phyloP scores from a whole-genome alignment of 2,329 filamentous ascomycete species.

The Clarireedia monteithiana region DNA sequence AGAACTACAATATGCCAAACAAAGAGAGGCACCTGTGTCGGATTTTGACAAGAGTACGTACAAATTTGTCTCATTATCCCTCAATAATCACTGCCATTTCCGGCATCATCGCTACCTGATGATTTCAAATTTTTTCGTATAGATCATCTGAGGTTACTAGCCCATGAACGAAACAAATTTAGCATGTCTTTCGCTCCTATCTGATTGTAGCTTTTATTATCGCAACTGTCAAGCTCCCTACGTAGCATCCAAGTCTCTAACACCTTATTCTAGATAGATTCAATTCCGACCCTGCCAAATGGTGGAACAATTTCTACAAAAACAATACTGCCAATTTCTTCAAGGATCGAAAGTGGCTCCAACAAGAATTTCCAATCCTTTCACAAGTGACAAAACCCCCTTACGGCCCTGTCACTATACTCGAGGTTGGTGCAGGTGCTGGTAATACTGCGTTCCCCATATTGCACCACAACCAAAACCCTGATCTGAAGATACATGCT shows the following conservation, averaged over 20 bases:
- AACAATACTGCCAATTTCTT: constrained; percentile 98
- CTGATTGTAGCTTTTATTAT: constrained; percentile 39
- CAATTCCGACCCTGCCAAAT: constrained; percentile 84
- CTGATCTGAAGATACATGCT: constrained; percentile 74
- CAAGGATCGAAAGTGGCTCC: constrained; percentile 96
- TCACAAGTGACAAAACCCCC: constrained; percentile 63
- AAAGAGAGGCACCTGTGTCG: constrained; percentile 78
- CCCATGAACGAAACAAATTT: constrained; percentile 50
- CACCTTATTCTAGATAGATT: constrained; percentile 55
- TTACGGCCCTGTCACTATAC: constrained; percentile 60
- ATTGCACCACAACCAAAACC: constrained; percentile 75
- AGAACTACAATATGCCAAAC: constrained; percentile 74
- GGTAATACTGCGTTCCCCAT: constrained; percentile 96
- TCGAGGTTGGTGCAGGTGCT: constrained; percentile 92
- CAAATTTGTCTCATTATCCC: constrained; percentile 2
- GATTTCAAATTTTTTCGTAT: constrained; percentile 51
- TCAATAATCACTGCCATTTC: constrained; percentile 1
- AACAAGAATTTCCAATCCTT: constrained; percentile 92
- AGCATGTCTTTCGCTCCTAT: constrained; percentile 67
- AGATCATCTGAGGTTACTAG: constrained; percentile 48
- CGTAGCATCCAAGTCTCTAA: constrained; percentile 31
- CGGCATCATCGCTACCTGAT: constrained; percentile 45
- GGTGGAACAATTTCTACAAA: constrained; percentile 98
- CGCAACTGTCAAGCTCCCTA: constrained; percentile 8
- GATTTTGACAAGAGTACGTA: constrained; percentile 81